phyloP scores from a whole-genome alignment of 2,329 filamentous ascomycete species.

The Eurotiales sp. region DNA sequence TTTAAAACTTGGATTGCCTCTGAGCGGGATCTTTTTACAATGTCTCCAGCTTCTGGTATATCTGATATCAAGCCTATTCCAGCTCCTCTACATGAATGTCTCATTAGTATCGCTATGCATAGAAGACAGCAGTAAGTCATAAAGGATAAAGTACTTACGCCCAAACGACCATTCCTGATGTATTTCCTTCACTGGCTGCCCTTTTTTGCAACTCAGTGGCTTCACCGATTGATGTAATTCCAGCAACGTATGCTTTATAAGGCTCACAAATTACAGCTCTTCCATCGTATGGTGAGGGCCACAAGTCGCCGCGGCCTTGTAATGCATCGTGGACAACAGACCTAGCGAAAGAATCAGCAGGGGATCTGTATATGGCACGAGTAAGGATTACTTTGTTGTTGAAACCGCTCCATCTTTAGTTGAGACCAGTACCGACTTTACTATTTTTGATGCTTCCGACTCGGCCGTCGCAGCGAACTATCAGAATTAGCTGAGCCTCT shows the following conservation, averaged over 20 bases:
- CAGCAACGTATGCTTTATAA: background rate
- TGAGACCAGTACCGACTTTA: slow-evolving; percentile 41
- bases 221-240: background rate
- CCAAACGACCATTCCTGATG: slow-evolving; percentile 2
- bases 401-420: slow-evolving; percentile 43
- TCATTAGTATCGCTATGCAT: background rate
- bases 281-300: background rate
- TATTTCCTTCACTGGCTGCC: background rate
- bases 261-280: slow-evolving; percentile 3
- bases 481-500: slow-evolving; percentile 16
- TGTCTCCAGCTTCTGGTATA: background rate
- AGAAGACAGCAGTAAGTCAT: background rate
- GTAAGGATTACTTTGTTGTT: slow-evolving; percentile 42
- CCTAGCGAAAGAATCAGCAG: background rate
- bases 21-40: background rate
- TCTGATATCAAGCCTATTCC: slow-evolving; percentile 1
- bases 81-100: background rate
- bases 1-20: background rate
- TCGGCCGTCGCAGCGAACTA: slow-evolving; percentile 46
- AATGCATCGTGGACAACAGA: background rate
- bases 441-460: slow-evolving; percentile 39
- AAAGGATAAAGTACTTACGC: background rate
- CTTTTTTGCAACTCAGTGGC: background rate
- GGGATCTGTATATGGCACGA: too few relatives aligned
- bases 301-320: background rate